Evolutionary conservation across 2,329 filamentous ascomycete genomes (phyloP), one percentile per base, ranked within the genome.

Genomic region (Eutypella sp.): DNA sequence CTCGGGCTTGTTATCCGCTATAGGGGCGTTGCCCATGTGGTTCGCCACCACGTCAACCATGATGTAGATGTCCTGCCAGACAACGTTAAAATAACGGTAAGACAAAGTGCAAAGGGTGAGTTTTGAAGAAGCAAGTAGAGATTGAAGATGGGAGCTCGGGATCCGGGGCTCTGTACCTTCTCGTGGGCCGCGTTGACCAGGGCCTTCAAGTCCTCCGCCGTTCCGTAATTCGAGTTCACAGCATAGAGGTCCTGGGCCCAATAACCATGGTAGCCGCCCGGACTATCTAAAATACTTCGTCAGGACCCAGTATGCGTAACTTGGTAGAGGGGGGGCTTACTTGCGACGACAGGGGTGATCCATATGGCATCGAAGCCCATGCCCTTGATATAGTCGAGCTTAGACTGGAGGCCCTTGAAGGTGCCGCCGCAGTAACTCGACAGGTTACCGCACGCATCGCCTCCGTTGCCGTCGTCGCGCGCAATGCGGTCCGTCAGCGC

Each of bases 371-470:
- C 74, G 50, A 81, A 81, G 20, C 78, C 78, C 73, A 82, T 78
- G 41, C 72, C 72, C 56, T 79, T 70, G 58, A 84, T 83, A 58
- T 84, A 84, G 60, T 83, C 80, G 34, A 84, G 71, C 50, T 78
- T 72, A 48, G 76, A 71, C 52, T 75, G 70, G 24, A 85, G 69
- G 6, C 82, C 82, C 43, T 68, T 62, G 57, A 76, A 85, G 1
- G 76, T 79, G 15, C 82, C 82, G 34, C 79, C 79, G 52, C 82
- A 85, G 61, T 82, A 84, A 22, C 60, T 58, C 23, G 62, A 55
- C n/a, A 72, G 61, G 29, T 65, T 54, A 7, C 64, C 54, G 41
- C 71, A 64, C 54, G 75, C 78, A 1, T 64, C 47, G 19, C 60
- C 64, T n/a, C 72, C 70, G 4, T 67, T 71, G 4, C 65, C 69